These are phyloP conservation scores for Chalciporus sp. DNA, from an alignment of 1,284 basidiomycete species.

Conservation along the genomic window DNA sequence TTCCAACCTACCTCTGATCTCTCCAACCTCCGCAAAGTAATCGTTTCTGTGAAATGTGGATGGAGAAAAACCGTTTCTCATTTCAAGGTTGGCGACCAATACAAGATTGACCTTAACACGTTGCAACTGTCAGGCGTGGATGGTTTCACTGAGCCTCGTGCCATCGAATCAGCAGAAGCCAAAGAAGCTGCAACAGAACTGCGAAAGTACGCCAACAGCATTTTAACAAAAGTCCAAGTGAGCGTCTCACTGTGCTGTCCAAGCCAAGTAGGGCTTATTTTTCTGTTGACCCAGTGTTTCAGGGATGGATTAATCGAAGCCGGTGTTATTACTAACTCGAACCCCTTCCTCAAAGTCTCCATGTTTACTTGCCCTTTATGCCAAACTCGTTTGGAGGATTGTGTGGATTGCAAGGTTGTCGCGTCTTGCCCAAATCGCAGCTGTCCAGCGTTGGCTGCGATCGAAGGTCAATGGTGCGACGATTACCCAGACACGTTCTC, in stretches of 20 bases:
- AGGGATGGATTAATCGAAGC: slow-evolving; percentile 11
- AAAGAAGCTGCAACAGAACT: slow-evolving; percentile 14
- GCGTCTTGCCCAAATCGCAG: slow-evolving; percentile 8
- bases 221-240: slow-evolving; percentile 14
- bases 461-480: slow-evolving; percentile 9
- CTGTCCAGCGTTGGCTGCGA: slow-evolving; percentile 3
- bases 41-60: slow-evolving; percentile 12
- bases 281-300: too few species aligned
- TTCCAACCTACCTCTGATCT: slow-evolving; percentile 24
- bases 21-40: slow-evolving; percentile 15
- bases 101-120: slow-evolving; percentile 18
- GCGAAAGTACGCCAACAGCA: slow-evolving; percentile 9
- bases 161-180: not conserved
- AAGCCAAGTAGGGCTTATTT: not conserved
- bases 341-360: slow-evolving; percentile 14
- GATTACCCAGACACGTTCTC: not conserved
- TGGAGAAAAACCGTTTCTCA: too few species aligned
- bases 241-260: too few species aligned
- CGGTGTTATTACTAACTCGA: slow-evolving; percentile 1
- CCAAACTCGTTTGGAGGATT: not conserved
- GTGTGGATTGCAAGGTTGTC: slow-evolving; percentile 16
- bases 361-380: slow-evolving; percentile 25
- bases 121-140: not conserved
- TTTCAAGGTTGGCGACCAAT: not conserved
- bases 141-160: too few species aligned